phyloP scores from a whole-genome alignment of 495 filamentous ascomycete genomes.

The Hyaloscypha hepaticicola region DNA sequence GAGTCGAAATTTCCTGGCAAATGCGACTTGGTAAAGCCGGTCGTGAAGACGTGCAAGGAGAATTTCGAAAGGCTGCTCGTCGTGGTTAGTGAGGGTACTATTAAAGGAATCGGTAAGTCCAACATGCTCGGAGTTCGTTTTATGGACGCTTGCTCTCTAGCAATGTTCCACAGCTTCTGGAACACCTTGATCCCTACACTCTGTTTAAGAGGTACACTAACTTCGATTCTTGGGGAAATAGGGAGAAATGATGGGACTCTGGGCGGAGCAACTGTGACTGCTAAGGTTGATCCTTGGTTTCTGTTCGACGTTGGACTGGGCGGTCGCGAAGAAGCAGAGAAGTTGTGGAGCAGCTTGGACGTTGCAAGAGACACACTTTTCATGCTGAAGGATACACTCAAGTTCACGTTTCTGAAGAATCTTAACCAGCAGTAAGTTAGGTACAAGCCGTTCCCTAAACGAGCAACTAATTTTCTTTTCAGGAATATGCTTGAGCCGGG shows the following conservation, averaged over 20 bases:
- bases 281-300: conserved; percentile 23
- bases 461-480: background rate
- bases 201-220: too few relatives aligned
- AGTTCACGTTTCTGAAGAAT: conserved; percentile 19
- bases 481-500: conserved; percentile 14
- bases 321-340: conserved; percentile 9
- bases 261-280: conserved; percentile 1
- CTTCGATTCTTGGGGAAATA: too few relatives aligned
- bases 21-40: conserved; percentile 5
- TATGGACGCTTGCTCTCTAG: too few relatives aligned
- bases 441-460: background rate
- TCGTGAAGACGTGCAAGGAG: conserved; percentile 10
- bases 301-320: conserved; percentile 18
- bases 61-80: conserved; percentile 16
- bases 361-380: conserved; percentile 11
- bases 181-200: too few relatives aligned
- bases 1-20: conserved; percentile 7
- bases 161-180: too few relatives aligned
- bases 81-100: conserved; percentile 9
- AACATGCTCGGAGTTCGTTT: too few relatives aligned
- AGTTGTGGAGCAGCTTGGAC: conserved; percentile 16
- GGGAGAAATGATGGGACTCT: conserved; percentile 10
- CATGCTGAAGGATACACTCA: conserved; percentile 16
- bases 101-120: conserved; percentile 14
- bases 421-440: conserved; percentile 17